Conservation (phyloP, 140 eudicot genomes). For the Stevia rebaudiana region DNA sequence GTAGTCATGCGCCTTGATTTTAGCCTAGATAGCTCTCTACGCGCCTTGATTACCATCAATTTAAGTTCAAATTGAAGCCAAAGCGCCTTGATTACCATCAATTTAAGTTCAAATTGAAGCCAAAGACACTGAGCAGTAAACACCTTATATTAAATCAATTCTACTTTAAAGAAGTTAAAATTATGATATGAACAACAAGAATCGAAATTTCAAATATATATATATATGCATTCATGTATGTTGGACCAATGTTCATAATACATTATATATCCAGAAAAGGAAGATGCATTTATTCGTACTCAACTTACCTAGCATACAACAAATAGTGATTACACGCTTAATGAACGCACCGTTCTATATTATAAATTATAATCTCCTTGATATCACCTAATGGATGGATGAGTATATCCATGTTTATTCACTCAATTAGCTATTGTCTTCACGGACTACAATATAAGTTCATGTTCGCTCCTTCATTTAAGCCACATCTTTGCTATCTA, state of each 20-base stretch:
- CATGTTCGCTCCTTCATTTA: slow-evolving; percentile 15
- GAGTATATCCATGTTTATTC: too few relatives aligned
- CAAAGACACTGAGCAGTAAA: too few relatives aligned
- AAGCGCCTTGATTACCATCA: too few relatives aligned
- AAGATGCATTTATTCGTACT: slow-evolving; percentile 23
- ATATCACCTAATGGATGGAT: slow-evolving; percentile 8
- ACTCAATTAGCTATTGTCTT: too few relatives aligned
- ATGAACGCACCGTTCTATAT: background rate
- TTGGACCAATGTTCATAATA: background rate
- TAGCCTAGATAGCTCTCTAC: too few relatives aligned
- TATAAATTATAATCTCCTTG: slow-evolving; percentile 12
- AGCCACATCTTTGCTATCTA: slow-evolving; percentile 44
- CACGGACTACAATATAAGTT: too few relatives aligned
- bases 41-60: too few relatives aligned
- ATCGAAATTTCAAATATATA: too few relatives aligned
- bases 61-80: too few relatives aligned
- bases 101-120: too few relatives aligned
- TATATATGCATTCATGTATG: background rate
- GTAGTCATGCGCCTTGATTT: too few relatives aligned
- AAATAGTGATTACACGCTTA: background rate
- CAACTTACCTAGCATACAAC: slow-evolving; percentile 21
- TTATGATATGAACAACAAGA: too few relatives aligned
- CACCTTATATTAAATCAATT: background rate
- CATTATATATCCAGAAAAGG: background rate
- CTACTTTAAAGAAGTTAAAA: background rate